A percentile compares a stretch with the other conserved stretches of the same genome.
Conservation (phyloP, 352 stramenopile genomes). For the Globisporangium abappressorium region DNA sequence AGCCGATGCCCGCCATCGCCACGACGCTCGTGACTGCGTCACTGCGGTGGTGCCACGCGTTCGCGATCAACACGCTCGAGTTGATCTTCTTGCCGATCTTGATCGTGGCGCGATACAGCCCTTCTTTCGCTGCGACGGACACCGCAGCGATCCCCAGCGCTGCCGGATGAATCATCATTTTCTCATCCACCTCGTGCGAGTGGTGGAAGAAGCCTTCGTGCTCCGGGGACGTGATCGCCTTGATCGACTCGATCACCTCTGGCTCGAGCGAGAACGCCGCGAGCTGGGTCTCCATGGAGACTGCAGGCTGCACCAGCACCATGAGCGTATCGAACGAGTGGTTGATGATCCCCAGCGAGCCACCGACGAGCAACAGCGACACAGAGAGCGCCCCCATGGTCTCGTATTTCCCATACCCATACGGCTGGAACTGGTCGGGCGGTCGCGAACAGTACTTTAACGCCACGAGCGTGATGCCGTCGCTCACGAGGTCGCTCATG, state of each 20-base stretch:
- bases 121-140: slow-evolving; percentile 91
- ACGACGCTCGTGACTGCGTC: slow-evolving; percentile 83
- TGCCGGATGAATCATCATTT: slow-evolving; percentile 46
- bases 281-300: slow-evolving; percentile 10
- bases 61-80: slow-evolving; percentile 92
- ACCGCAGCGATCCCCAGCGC: slow-evolving; percentile 82
- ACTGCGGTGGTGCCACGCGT: slow-evolving; percentile 94
- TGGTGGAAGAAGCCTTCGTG: slow-evolving; percentile 10
- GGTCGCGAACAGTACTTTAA: slow-evolving; percentile 90
- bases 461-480: slow-evolving; percentile 93
- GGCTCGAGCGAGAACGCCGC: slow-evolving; percentile 8
- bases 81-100: slow-evolving; percentile 87
- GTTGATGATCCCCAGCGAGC: slow-evolving; percentile 58
- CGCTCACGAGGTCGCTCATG: slow-evolving; percentile 91
- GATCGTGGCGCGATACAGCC: slow-evolving; percentile 90
- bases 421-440: slow-evolving; percentile 87
- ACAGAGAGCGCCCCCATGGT: slow-evolving; percentile 64
- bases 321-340: slow-evolving; percentile 70
- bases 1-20: slow-evolving; percentile 57
- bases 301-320: slow-evolving; percentile 34
- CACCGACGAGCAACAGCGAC: slow-evolving; percentile 58
- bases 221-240: slow-evolving; percentile 15
- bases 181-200: background rate
- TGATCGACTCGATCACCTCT: slow-evolving; percentile 30
- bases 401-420: slow-evolving; percentile 79